Evolutionary conservation across 2,329 filamentous ascomycete species (phyloP), one percentile per base, ranked within the genome.

Genomic region (Parascedosporium putredinis): DNA sequence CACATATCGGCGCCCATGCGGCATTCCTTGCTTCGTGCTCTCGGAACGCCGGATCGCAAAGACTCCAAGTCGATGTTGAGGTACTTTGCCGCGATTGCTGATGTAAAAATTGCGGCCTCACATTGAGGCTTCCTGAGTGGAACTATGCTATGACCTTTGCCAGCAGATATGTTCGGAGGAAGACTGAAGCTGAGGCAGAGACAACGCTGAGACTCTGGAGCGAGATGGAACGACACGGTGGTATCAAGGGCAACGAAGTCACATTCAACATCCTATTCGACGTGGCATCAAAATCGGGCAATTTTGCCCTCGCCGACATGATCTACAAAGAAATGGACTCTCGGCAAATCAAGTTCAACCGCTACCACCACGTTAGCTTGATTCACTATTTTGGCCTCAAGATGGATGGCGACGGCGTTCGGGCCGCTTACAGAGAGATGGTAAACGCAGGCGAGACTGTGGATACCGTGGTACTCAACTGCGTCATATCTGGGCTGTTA

Each of bases 231-330:
- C 74, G 78, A 44, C 69, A 79, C 4, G 81, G 82, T 2, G 75
- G 78, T 1, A 64, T 88, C 12, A 68, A 69, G 56, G 83, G 78
- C 31, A 86, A 85, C 57, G 74, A 80, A 45, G 83, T 89, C n/a
- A 95, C 91, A 0, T 94, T 98, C 66, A 95, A 93, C 61, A 85
- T 96, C 44, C 75, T 98, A 10, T 96, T 95, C 58, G 86, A 96
- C 60, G 78, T 88, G 9, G 88, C 93, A 1, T 79, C 88, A 56
- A 94, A 93, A 64, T 81, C 88, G 0, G 86, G 86, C 34, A 93
- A 94, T 60, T 95, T 86, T 56, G 72, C 73, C 1, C 77, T 97
- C 20, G 90, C 89, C 3, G 86, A 96, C 58, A 86, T 88, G 69
- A 78, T 97, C 9, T 81, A 90, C 57, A 74, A 79, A 51, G 90